A percentile compares a stretch with the other conserved stretches of the same genome.
phyloP scores from a whole-genome alignment of 768 basidiomycete species.

The Agrocybe praecox region DNA sequence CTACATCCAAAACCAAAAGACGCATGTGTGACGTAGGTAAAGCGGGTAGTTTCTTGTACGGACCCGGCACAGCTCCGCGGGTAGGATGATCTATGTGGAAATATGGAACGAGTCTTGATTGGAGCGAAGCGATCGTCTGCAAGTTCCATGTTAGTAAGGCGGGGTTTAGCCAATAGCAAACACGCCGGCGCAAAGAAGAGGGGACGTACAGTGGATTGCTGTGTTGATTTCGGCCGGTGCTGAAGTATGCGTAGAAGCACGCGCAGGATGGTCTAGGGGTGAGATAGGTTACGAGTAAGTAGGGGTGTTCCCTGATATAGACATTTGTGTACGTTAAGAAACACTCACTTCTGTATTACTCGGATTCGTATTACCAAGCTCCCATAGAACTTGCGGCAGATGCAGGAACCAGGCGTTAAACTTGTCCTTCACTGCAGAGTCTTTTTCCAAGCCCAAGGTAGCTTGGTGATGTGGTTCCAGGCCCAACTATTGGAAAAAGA shows the following conservation, averaged over 20 bases:
- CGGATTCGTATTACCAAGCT: constrained; percentile 63
- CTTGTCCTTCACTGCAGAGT: constrained; percentile 27
- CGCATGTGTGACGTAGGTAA: constrained; percentile 38
- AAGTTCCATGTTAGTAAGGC: constrained; percentile 11
- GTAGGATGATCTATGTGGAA: constrained; percentile 78
- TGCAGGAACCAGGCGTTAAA: constrained; percentile 71
- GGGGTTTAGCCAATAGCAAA: neutral
- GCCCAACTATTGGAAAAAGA: constrained; percentile 5
- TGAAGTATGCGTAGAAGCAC: constrained; percentile 66
- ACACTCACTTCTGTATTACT: constrained; percentile 59
- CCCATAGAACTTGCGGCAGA: constrained; percentile 86
- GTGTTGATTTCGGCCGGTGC: constrained; percentile 47
- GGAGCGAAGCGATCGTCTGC: constrained; percentile 42
- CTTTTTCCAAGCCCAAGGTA: constrained; percentile 7
- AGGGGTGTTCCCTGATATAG: neutral
- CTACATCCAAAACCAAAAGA: constrained; percentile 68
- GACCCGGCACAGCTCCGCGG: constrained; percentile 75
- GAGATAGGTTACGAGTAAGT: neutral
- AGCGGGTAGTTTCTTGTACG: constrained; percentile 68
- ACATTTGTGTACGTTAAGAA: neutral
- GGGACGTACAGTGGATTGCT: constrained; percentile 42
- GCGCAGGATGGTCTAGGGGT: constrained; percentile 53
- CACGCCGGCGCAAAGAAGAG: neutral
- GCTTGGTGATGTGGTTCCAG: constrained; percentile 11
- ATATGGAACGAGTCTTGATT: constrained; percentile 72